These are phyloP conservation scores for Aspergillus brasiliensis DNA, from an alignment of 2,329 filamentous ascomycete species.

Conservation along the genomic window DNA sequence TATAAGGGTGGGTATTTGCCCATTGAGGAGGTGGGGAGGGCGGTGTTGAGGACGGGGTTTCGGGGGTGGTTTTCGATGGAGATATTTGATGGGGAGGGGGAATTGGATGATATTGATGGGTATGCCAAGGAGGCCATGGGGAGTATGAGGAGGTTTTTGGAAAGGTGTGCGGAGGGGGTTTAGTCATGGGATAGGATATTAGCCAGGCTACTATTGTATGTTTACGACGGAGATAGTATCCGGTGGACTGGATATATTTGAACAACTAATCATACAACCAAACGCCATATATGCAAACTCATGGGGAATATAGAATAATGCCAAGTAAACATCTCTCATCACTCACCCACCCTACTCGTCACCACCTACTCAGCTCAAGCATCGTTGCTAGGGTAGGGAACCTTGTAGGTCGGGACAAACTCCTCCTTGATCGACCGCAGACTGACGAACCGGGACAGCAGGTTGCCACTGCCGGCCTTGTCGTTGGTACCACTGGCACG, in stretches of 20 bases:
- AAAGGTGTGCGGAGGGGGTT: constrained; percentile 30
- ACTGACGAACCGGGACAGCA: constrained; percentile 68
- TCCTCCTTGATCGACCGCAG: constrained; percentile 73
- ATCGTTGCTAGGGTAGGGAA: constrained; percentile 71
- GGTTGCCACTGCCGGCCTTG: constrained; percentile 68
- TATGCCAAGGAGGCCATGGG: constrained; percentile 57
- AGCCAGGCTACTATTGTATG: background rate
- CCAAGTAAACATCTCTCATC: background rate
- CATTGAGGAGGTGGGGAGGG: constrained; percentile 63
- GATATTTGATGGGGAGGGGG: constrained; percentile 65
- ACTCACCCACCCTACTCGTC: background rate
- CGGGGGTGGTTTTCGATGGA: constrained; percentile 69
- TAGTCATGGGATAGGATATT: background rate
- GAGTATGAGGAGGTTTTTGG: constrained; percentile 49
- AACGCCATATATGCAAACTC: background rate
- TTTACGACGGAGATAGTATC: background rate
- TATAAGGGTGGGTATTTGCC: constrained; percentile 73
- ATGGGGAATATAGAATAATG: background rate
- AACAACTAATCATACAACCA: background rate
- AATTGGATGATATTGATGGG: constrained; percentile 51
- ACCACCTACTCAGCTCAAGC: background rate
- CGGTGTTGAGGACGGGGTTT: constrained; percentile 69
- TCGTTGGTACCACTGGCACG: constrained; percentile 73
- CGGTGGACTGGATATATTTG: background rate
- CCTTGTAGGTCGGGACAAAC: constrained; percentile 64